A percentile compares a stretch with the other conserved stretches of the same genome.
These are phyloP conservation scores for Coemansia sp. DNA, from an alignment of 192 early-diverging fungal species.

Conservation along the genomic window DNA sequence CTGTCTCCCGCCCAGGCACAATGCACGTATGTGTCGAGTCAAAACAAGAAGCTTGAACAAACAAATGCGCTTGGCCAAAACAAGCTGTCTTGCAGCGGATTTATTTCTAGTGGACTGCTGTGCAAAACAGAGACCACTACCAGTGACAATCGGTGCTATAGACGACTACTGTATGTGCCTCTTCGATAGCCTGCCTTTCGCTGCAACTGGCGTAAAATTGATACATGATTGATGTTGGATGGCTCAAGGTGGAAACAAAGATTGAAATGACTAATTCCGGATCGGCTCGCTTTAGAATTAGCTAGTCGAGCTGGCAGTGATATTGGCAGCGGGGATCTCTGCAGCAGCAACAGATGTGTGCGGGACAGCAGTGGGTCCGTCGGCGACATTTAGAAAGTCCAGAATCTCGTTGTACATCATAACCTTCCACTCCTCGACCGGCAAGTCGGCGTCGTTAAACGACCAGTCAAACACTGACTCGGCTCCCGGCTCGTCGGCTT, in stretches of 20 bases:
- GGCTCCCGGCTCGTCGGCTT: slow-evolving; percentile 81
- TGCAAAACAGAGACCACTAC: not conserved
- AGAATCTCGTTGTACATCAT: slow-evolving; percentile 88
- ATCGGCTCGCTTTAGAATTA: not conserved
- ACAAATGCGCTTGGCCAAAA: too few relatives aligned
- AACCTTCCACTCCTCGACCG: slow-evolving; percentile 83
- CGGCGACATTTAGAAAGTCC: slow-evolving; percentile 66
- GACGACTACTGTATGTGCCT: not conserved
- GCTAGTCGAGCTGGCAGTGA: not conserved
- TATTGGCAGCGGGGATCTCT: not conserved
- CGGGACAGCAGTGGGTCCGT: slow-evolving; percentile 34
- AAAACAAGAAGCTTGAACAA: not conserved
- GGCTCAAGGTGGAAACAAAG: not conserved
- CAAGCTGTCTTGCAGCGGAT: not conserved
- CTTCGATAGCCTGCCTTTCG: not conserved
- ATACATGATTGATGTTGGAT: slow-evolving; percentile 2
- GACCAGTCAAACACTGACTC: slow-evolving; percentile 90
- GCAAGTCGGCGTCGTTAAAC: slow-evolving; percentile 88
- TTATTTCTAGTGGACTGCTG: not conserved
- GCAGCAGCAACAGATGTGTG: slow-evolving; percentile 13
- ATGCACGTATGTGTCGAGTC: not conserved
- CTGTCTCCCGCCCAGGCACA: not conserved
- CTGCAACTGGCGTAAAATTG: not conserved
- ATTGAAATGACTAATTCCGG: not conserved
- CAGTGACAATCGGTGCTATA: not conserved